A percentile compares a stretch with the other conserved stretches of the same genome.
These are phyloP conservation scores for Marchantia paleacea DNA, from an alignment of 225 moss, liverwort and hornwort species.

Conservation along the genomic window DNA sequence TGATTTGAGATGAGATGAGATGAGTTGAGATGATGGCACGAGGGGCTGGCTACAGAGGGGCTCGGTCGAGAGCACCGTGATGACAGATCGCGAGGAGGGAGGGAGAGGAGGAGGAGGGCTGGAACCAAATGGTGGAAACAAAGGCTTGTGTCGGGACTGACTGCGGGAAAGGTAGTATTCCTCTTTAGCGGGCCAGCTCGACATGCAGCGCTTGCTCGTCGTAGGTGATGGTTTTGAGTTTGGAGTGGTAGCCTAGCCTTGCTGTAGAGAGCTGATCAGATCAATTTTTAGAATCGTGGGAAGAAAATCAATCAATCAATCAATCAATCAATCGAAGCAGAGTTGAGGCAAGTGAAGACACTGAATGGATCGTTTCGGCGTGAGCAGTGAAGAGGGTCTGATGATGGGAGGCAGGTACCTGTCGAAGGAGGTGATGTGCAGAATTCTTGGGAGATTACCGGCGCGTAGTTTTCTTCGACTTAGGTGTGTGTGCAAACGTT, in stretches of 20 bases:
- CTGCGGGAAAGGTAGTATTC: constrained; percentile 12
- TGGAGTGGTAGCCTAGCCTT: constrained; percentile 1
- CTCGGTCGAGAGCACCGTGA: constrained; percentile 3
- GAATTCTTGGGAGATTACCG: constrained; percentile 23
- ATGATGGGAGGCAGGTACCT: constrained; percentile 26
- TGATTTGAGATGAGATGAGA: too few relatives aligned
- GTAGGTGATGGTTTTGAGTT: constrained; percentile 17
- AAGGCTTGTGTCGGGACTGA: background rate
- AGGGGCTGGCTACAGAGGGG: background rate
- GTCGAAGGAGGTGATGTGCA: constrained; percentile 27
- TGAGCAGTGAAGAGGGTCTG: constrained; percentile 24
- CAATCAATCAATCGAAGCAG: constrained; percentile 7
- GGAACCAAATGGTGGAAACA: background rate
- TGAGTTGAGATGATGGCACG: background rate
- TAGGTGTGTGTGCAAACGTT: constrained; percentile 23
- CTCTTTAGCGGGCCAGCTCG: constrained; percentile 12
- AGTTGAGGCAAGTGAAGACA: constrained; percentile 10
- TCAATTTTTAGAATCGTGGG: background rate
- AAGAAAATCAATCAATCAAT: background rate
- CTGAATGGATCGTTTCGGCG: constrained; percentile 27
- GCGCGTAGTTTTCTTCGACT: constrained; percentile 19
- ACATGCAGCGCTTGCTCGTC: constrained; percentile 18
- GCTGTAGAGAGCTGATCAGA: constrained; percentile 9
- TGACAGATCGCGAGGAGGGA: constrained; percentile 8
- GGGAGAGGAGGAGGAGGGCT: background rate